phyloP scores from a whole-genome alignment of 31 red algal genomes.

The Odonthalia washingtoniensis region DNA sequence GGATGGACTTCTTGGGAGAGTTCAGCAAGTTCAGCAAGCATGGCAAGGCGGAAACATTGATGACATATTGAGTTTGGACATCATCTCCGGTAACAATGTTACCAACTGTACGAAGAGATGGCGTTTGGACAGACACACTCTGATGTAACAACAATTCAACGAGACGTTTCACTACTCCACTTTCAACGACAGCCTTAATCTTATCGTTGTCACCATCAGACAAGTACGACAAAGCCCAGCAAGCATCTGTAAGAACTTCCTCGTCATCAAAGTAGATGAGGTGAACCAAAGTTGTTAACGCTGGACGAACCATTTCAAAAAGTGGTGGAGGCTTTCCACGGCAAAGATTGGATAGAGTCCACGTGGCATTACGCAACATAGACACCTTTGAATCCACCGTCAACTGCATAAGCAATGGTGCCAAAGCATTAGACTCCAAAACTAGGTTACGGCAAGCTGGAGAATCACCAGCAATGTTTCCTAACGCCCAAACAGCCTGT shows the following conservation, averaged over 20 bases:
- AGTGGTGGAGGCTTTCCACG: slow-evolving; percentile 90
- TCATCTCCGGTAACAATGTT: slow-evolving; percentile 98
- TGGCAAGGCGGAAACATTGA: slow-evolving; percentile 77
- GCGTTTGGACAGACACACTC: slow-evolving; percentile 77
- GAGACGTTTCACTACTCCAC: slow-evolving; percentile 84
- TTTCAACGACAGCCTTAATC: slow-evolving; percentile 90
- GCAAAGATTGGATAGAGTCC: slow-evolving; percentile 97
- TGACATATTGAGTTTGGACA: slow-evolving; percentile 94
- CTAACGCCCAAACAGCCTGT: slow-evolving; percentile 97
- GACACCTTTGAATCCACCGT: slow-evolving; percentile 73
- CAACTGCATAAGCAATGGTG: slow-evolving; percentile 84
- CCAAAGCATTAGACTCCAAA: slow-evolving; percentile 79
- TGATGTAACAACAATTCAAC: slow-evolving; percentile 87
- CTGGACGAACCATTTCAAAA: slow-evolving; percentile 80
- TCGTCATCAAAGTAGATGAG: slow-evolving; percentile 84
- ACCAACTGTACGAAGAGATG: slow-evolving; percentile 88
- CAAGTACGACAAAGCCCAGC: slow-evolving; percentile 93
- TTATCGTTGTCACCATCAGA: slow-evolving; percentile 88
- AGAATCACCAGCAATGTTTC: slow-evolving; percentile 98
- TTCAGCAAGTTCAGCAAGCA: slow-evolving; percentile 79
- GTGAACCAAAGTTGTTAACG: slow-evolving; percentile 78
- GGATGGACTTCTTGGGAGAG: slow-evolving; percentile 88
- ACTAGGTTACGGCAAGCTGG: slow-evolving; percentile 66
- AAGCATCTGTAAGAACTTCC: slow-evolving; percentile 91
- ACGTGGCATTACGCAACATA: slow-evolving; percentile 93